Conservation (phyloP, 2,329 filamentous ascomycete species). For the Pseudogymnoascus sp. region DNA sequence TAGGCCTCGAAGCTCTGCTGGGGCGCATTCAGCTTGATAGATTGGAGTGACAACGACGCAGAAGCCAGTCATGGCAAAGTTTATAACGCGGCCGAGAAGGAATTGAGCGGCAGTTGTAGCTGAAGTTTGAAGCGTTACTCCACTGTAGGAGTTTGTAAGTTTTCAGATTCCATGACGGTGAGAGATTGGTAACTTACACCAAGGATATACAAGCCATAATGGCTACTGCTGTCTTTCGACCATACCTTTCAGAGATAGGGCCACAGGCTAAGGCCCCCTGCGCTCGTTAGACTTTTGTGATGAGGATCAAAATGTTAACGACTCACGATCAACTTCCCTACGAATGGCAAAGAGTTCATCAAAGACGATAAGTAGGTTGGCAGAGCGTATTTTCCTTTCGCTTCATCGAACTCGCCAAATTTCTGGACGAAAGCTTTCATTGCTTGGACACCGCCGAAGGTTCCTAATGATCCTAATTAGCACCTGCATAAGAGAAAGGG, state of each 20-base stretch:
- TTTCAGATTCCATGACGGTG: background rate
- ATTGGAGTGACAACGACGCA: constrained; percentile 28
- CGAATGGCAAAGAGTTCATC: constrained; percentile 6
- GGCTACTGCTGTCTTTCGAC: constrained; percentile 23
- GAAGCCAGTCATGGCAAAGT: constrained; percentile 28
- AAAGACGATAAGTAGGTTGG: constrained; percentile 5
- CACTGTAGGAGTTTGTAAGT: constrained; percentile 14
- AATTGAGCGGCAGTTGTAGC: constrained; percentile 27
- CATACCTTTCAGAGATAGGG: constrained; percentile 23
- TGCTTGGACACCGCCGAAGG: background rate
- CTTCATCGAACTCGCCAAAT: constrained; percentile 1
- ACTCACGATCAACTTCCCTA: background rate
- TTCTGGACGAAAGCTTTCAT: background rate
- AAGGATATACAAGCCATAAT: constrained; percentile 18
- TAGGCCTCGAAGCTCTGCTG: no score
- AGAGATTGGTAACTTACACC: constrained; percentile 14
- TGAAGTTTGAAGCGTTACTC: constrained; percentile 26
- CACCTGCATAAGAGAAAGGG: background rate
- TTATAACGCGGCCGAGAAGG: constrained; percentile 26
- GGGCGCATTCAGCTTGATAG: constrained; percentile 12
- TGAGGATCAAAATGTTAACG: background rate
- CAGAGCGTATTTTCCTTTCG: background rate
- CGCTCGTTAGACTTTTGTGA: background rate
- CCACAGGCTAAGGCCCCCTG: constrained; percentile 16
- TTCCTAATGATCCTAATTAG: background rate